These are phyloP conservation scores for Mesotaenium endlicherianum DNA, from an alignment of 139 green algal genomes.

Conservation along the genomic window DNA sequence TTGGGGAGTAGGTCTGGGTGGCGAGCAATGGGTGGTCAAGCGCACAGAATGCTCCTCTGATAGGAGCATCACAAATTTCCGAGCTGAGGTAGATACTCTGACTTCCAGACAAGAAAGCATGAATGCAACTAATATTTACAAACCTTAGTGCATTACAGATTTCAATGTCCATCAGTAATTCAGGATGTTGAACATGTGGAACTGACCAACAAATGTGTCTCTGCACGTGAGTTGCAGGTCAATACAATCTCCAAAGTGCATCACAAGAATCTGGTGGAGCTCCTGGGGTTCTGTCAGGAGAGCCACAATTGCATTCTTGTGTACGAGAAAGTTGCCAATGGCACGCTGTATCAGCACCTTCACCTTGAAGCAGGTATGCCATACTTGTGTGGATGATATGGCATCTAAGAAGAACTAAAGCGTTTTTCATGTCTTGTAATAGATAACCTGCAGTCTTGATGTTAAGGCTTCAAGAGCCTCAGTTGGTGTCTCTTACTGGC, in stretches of 20 bases:
- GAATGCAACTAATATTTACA: not conserved
- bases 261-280: conserved; percentile 18
- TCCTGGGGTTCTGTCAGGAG: conserved; percentile 27
- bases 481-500: too few species aligned
- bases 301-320: not conserved
- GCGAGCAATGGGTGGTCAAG: conserved; percentile 2
- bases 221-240: not conserved
- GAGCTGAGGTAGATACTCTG: not conserved
- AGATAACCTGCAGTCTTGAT: too few species aligned
- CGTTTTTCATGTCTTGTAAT: too few species aligned
- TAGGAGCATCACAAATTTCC: not conserved
- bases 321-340: conserved; percentile 11
- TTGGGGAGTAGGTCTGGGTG: not conserved
- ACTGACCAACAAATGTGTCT: not conserved
- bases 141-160: not conserved
- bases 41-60: not conserved
- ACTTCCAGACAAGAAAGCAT: too few species aligned
- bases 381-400: not conserved
- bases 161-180: not conserved
- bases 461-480: too few species aligned
- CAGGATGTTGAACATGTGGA: not conserved
- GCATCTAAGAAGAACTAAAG: not conserved
- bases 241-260: conserved; percentile 24
- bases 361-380: not conserved
- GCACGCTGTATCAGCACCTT: not conserved